Evolutionary conservation across 2,329 filamentous ascomycete species (phyloP).

Genomic region (Cladosporium sphaerospermum): DNA sequence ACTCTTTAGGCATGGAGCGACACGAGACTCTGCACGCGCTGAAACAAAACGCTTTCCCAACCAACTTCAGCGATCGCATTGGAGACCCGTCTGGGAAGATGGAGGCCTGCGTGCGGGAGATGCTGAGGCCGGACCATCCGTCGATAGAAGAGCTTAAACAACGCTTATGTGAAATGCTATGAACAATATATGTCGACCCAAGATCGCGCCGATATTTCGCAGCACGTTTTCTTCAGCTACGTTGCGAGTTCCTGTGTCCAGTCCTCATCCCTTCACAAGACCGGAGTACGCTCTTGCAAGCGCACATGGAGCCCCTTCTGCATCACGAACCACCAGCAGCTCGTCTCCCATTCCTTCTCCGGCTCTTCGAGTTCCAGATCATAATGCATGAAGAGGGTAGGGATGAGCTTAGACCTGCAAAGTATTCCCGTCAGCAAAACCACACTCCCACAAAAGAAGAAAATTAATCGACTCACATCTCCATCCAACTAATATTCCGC

Average conservation of each 20-base stretch:
- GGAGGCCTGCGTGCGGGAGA: conserved; percentile 4
- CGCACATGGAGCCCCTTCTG: conserved; percentile 25
- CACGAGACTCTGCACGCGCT: conserved; percentile 30
- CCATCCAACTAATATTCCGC: conserved; percentile 32
- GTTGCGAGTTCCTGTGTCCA: too few species aligned
- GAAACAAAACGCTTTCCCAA: conserved; percentile 44
- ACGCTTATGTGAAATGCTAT: conserved; percentile 1
- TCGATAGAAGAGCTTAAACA: conserved; percentile 3
- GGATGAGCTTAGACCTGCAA: conserved; percentile 27
- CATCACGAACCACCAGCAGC: conserved; percentile 29
- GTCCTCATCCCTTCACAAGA: too few species aligned
- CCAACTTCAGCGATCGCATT: conserved; percentile 4
- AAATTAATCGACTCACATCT: conserved; percentile 23
- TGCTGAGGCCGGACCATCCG: conserved; percentile 7
- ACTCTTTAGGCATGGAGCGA: conserved; percentile 33
- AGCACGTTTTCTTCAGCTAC: too few species aligned
- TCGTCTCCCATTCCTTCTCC: conserved; percentile 26
- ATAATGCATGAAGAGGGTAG: conserved; percentile 31
- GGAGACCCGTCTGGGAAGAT: conserved; percentile 4
- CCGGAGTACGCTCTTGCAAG: conserved; percentile 5
- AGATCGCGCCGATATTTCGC: too few species aligned
- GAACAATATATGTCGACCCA: not conserved
- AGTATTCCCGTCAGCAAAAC: not conserved
- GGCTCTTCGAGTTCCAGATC: conserved; percentile 30
- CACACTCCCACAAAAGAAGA: not conserved